Conservation (phyloP, 2,329 filamentous ascomycete genomes). For the Pyrenophora teres region DNA sequence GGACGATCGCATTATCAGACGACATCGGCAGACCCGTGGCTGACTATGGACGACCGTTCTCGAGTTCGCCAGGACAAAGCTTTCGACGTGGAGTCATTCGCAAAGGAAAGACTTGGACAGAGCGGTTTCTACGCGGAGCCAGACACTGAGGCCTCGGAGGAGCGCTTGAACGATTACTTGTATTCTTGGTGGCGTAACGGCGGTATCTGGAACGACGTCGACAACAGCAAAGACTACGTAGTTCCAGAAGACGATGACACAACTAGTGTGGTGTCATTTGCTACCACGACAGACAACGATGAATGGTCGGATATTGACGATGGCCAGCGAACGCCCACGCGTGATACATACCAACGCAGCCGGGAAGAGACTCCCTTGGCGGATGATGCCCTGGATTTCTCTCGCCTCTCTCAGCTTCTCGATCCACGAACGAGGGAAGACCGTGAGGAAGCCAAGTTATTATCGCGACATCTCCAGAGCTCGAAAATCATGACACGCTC, state of each 20-base stretch:
- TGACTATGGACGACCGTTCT: constrained; percentile 31
- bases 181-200: constrained; percentile 85
- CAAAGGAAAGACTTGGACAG: constrained; percentile 64
- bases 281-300: constrained; percentile 54
- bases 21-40: constrained; percentile 24
- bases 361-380: constrained; percentile 61
- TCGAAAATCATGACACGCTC: constrained; percentile 79
- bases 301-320: constrained; percentile 50
- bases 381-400: constrained; percentile 59
- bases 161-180: constrained; percentile 71
- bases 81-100: constrained; percentile 81
- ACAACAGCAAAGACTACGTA: constrained; percentile 78
- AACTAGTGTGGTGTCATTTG: constrained; percentile 78
- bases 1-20: constrained; percentile 1
- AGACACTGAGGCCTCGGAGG: constrained; percentile 56
- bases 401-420: constrained; percentile 77
- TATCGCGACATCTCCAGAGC: constrained; percentile 78
- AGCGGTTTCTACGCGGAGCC: constrained; percentile 34
- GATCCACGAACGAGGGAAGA: constrained; percentile 79
- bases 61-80: constrained; percentile 25
- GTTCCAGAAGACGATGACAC: constrained; percentile 71
- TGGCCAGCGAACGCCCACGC: constrained; percentile 74
- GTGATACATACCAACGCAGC: constrained; percentile 57
- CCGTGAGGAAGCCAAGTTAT: constrained; percentile 76
- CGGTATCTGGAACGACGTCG: constrained; percentile 82